Conservation (phyloP, 129 eudicot genomes). For the Centrapalus pauciflorus region DNA sequence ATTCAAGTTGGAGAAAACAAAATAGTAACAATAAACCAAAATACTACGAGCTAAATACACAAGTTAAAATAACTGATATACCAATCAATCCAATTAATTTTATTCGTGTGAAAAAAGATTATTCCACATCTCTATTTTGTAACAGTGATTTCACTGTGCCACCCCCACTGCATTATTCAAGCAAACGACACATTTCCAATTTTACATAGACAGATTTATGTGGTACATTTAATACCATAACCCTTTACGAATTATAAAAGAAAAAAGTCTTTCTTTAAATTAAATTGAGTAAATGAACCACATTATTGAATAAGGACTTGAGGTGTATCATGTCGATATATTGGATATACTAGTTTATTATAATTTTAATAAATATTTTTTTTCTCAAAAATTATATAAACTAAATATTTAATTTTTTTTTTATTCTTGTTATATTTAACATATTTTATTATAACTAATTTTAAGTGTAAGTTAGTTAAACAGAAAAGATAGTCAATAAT, state of each 20-base stretch:
- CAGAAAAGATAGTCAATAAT: too few relatives aligned
- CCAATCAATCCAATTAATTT: too few relatives aligned
- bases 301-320: background rate
- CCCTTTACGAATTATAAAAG: background rate
- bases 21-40: too few relatives aligned
- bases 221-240: conserved; percentile 34
- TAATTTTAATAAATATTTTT: too few relatives aligned
- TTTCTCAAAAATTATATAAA: too few relatives aligned
- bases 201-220: conserved; percentile 28
- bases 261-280: background rate
- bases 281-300: background rate
- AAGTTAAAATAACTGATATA: too few relatives aligned
- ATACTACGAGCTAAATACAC: too few relatives aligned
- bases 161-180: conserved; percentile 21
- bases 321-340: background rate
- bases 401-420: background rate
- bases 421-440: background rate
- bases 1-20: too few relatives aligned
- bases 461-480: too few relatives aligned
- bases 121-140: background rate
- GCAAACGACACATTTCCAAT: conserved; percentile 29
- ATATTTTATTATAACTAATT: too few relatives aligned
- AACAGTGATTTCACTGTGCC: background rate
- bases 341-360: too few relatives aligned
- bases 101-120: too few relatives aligned